Evolutionary conservation across 805 yeast species (phyloP).

Genomic region (Kuraishia hungarica): DNA sequence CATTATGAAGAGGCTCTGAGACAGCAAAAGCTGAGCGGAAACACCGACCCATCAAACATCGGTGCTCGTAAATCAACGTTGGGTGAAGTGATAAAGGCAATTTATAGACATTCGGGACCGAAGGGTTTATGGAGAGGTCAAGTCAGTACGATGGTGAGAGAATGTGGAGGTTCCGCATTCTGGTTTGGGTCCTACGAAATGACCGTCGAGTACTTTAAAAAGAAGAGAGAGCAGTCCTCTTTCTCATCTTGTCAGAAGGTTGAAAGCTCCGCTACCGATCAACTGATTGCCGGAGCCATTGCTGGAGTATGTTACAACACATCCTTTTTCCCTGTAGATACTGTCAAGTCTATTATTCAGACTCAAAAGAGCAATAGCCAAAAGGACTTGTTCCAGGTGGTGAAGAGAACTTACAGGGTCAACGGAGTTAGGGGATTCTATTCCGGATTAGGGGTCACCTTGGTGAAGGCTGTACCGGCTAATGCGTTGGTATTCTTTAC

Average conservation of each 20-base stretch:
- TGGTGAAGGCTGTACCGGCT: conserved; percentile 79
- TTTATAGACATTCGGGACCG: conserved; percentile 44
- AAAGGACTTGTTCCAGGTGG: conserved; percentile 23
- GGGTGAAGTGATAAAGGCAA: conserved; percentile 27
- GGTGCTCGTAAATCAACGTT: conserved; percentile 21
- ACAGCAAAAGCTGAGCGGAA: not conserved
- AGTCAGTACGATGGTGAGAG: conserved; percentile 71
- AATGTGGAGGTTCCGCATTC: conserved; percentile 82
- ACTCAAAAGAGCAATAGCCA: conserved; percentile 31
- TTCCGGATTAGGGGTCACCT: conserved; percentile 77
- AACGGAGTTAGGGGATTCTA: conserved; percentile 71
- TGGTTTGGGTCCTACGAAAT: conserved; percentile 89
- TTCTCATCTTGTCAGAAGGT: not conserved
- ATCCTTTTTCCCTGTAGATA: conserved; percentile 82
- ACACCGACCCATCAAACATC: not conserved
- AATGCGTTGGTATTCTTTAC: conserved; percentile 79
- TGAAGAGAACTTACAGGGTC: conserved; percentile 27
- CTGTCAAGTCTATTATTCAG: conserved; percentile 83
- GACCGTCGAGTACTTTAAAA: not conserved
- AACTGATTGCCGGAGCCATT: conserved; percentile 70
- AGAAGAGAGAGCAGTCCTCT: not conserved
- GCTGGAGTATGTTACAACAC: conserved; percentile 83
- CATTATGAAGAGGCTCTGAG: conserved; percentile 9
- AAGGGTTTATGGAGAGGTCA: conserved; percentile 85
- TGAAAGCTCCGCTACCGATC: conserved; percentile 37